Base-by-base conservation (phyloP, 148 eudicot genomes). In the Tetragonia tetragonoides region DNA sequence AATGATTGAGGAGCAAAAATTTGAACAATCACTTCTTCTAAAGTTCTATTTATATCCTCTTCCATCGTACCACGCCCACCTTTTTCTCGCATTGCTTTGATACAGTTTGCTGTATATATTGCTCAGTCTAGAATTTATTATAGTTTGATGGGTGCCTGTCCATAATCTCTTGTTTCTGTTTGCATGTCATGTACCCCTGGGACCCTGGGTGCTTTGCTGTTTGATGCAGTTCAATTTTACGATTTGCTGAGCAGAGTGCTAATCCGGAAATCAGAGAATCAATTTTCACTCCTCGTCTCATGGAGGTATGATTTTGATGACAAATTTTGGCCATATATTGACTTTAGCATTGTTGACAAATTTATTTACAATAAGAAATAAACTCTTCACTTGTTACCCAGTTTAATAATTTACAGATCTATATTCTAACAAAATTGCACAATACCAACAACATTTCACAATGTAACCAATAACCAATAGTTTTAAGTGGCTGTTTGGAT, bases 261-360 rank as follows among this genome's bases (percentile, higher is more conserved):
- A 89, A 93, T 88, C 89, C 93, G 68, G 92, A 84, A 84, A 85
- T 87, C 79, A 90, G 99, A 86, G 84, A 88, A 68, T 86, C 92
- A 77, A 82, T 83, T 83, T 95, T 95, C 80, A 95, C 97, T 85
- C 99, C 99, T 81, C 94, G 99, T n/a, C 94, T 95, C 62, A 89
- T 93, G 99, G 99, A 95, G 97, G 99, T 93, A 81, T 21, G 66
- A 11, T 61, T 4, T 49, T 74, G 46, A 42, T 38, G 18, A 68
- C 63, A 23, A 49, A 6, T 70, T 10, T 76, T 38, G 51, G 46
- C 44, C 39, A 28, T 70, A 53, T 56, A 60, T 14, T 47, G 8
- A 46, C 10, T 46, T 0, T 28, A 28, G 34, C 34, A 28, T 28
- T 28, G 1, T 28, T 28, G 34, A 1, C 34, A 28, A 28, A 28